Base-by-base conservation (phyloP, 345 rosid genomes). In the Bretschneidera sinensis region DNA sequence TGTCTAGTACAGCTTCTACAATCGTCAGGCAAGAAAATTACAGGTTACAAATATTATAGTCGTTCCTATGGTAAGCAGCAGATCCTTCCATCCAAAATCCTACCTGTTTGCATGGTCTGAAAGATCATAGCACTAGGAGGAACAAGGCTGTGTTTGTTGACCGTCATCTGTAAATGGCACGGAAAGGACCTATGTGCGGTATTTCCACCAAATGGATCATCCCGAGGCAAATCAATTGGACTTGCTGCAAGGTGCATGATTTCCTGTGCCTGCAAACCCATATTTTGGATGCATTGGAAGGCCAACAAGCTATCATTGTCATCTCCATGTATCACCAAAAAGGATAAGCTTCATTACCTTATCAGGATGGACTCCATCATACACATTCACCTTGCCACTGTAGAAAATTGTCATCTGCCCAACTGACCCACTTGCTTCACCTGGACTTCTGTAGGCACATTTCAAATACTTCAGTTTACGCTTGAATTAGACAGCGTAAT, bases 341-440 rank as follows among this genome's bases (percentile, higher is more conserved):
- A 76, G 63, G 17, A 60, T 62, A 71, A 67, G 65, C 55, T 43
- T 67, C 59, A 54, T 81, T 89, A 92, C 98, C 97, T 87, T 89
- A 74, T 85, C 89, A 54, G 84, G 79, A 34, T 89, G 81, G 68
- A 92, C 84, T 51, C 84, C 85, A 67, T 89, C 89, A 68, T 85
- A 92, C 33, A 89, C 98, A 61, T 85, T 87, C 71, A 92, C 89
- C 81, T 89, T 87, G 17, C 98, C 98, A 49, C 89, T 69, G 70
- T 92, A 92, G 78, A 92, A 87, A 72, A 92, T 89, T 1, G 97
- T 85, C 98, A 92, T 85, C 71, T 92, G 97, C 67, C 81, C 89
- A 53, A 60, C 57, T 8, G 43, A 18, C 35, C 74, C 77, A 71
- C 65, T 79, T 43, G 74, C 55, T 56, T 74, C 85, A 69, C 68